These are phyloP conservation scores for Oryza australiensis DNA, from an alignment of 176 grass and related monocot genomes.

Conservation along the genomic window DNA sequence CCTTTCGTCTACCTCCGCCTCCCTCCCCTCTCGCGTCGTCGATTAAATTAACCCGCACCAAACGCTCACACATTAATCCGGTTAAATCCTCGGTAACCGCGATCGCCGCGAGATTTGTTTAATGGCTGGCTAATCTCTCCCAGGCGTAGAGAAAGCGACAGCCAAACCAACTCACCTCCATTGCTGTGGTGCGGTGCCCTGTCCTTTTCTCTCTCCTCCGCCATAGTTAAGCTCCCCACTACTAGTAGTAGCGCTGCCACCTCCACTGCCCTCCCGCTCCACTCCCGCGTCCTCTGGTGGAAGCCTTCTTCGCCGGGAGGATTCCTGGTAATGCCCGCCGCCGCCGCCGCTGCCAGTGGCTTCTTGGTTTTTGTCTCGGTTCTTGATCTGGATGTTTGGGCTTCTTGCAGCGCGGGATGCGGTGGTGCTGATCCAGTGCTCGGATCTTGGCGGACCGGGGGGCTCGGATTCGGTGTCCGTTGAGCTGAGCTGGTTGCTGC, in stretches of 20 bases:
- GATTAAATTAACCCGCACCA: constrained; percentile 11
- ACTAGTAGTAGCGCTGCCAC: constrained; percentile 25
- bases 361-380: neutral
- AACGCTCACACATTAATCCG: neutral
- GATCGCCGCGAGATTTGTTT: neutral
- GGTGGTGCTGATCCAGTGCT: constrained; percentile 46
- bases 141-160: constrained; percentile 23
- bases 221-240: constrained; percentile 24
- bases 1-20: constrained; percentile 45
- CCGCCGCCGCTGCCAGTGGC: neutral
- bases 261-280: neutral
- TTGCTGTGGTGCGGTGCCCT: constrained; percentile 22
- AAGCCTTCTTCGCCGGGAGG: neutral
- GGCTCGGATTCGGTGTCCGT: neutral
- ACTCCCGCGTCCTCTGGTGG: neutral
- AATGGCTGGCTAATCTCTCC: neutral
- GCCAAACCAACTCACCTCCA: constrained; percentile 43
- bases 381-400: neutral
- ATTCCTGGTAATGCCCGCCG: neutral
- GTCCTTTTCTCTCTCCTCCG: constrained; percentile 26
- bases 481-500: neutral
- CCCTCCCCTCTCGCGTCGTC: neutral
- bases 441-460: constrained; percentile 22
- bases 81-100: neutral
- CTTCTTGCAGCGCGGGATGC: constrained; percentile 41